A percentile compares a stretch with the other conserved stretches of the same genome.
phyloP scores from a whole-genome alignment of 192 early-diverging fungal species.

The Entophlyctis luteolus region DNA sequence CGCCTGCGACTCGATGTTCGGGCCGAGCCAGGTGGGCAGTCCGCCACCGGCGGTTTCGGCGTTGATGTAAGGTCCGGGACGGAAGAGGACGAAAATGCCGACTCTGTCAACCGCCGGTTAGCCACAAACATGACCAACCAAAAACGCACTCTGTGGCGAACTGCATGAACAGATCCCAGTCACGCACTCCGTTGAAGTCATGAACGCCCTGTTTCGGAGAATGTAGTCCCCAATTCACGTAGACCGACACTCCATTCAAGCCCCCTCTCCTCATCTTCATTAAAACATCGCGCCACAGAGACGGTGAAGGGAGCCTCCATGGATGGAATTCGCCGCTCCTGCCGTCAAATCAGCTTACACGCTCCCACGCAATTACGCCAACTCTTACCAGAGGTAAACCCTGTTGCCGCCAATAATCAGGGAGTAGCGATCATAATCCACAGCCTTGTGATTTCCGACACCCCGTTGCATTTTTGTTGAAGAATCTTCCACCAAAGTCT shows the following conservation, averaged over 20 bases:
- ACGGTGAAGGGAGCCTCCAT: conserved; percentile 69
- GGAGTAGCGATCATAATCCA: no score
- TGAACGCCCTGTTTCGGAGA: conserved; percentile 65
- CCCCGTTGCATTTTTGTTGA: no score
- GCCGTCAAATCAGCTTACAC: no score
- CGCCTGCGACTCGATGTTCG: conserved; percentile 65
- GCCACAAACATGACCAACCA: no score
- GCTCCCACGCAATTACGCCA: no score
- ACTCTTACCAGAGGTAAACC: no score
- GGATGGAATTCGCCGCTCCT: conserved; percentile 88
- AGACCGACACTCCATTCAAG: conserved; percentile 63
- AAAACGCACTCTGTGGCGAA: no score
- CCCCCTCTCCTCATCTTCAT: conserved; percentile 55
- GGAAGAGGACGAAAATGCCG: conserved; percentile 74
- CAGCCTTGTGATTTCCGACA: no score
- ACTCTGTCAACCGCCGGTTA: conserved; percentile 73
- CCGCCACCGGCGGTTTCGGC: conserved; percentile 66
- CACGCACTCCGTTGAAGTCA: conserved; percentile 63
- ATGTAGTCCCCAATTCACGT: conserved; percentile 80
- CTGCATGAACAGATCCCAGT: conserved; percentile 65
- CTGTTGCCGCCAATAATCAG: no score
- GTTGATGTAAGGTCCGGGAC: conserved; percentile 73
- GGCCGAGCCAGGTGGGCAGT: conserved; percentile 77
- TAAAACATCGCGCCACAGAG: conserved; percentile 64
- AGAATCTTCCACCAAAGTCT: no score